Base-by-base conservation (phyloP, 2,329 filamentous ascomycete genomes). In the Claviceps humidiphila region DNA sequence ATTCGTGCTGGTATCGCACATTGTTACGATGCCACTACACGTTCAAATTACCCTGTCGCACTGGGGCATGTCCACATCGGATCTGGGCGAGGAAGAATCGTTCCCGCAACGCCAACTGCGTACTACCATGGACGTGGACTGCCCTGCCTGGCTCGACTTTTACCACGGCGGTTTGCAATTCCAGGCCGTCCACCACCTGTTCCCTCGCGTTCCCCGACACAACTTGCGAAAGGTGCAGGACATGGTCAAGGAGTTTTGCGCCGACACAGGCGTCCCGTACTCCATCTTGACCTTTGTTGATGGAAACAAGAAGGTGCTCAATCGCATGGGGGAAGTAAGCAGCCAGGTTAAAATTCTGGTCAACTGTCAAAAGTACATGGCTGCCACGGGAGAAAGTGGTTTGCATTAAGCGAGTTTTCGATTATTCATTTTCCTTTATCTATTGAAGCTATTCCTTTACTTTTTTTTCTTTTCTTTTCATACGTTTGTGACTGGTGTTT, bases 71-170 rank as follows among this genome's bases (percentile, higher is more conserved):
- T 80, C 78, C 24, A 84, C 80, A 2, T 68, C 77, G 0, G 80
- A 85, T 56, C 71, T 85, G 2, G 81, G 81, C 54, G 74, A 78
- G 47, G 69, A 72, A 51, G 83, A 87, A 62, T 83, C 80, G 0
- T 87, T 86, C 61, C 72, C 82, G 0, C 81, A 85, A 68, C 80
- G 80, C 60, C 82, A 84, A 73, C 69, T 87, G 40, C 75, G 83
- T 45, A 87, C 83, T 3, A 86, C 82, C 26, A 85, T 87, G 82
- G 84, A 87, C 59, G 78, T 87, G 47, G 81, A 85, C 59, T 87
- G 83, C 65, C 84, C 84, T 0, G 69, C 73, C 24, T 87, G 83
- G 84, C 68, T 87, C 26, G 84, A 87, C 63, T 87, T 81, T 58
- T 73, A 85, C 61, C 83, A 87, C 63, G 84, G 84, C 48, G 84